Percentiles rank a stretch among this genome's conserved stretches.
phyloP scores from a whole-genome alignment of 1,284 basidiomycete genomes.

The Sanguinoderma infundibulare region DNA sequence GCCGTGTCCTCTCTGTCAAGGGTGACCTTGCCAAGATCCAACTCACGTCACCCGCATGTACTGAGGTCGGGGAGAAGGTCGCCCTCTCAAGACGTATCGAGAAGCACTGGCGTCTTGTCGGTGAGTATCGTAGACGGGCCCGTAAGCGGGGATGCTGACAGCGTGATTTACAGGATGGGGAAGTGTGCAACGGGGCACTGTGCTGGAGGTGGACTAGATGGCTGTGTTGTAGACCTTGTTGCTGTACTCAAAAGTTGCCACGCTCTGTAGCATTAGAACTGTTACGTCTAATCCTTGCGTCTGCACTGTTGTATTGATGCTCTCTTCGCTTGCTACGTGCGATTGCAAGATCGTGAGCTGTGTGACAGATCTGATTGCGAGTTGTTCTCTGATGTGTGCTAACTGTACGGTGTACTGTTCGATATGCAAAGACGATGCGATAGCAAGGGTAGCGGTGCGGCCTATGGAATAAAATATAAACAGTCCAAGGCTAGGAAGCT shows the following conservation, averaged over 20 bases:
- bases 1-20: slow-evolving; percentile 90
- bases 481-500: background rate
- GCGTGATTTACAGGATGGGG: slow-evolving; percentile 49
- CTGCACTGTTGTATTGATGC: slow-evolving; percentile 18
- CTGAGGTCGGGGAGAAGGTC: slow-evolving; percentile 95
- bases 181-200: slow-evolving; percentile 59
- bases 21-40: slow-evolving; percentile 93
- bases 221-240: slow-evolving; percentile 8
- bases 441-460: background rate
- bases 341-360: background rate
- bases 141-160: background rate
- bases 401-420: background rate
- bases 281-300: slow-evolving; percentile 13
- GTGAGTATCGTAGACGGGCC: slow-evolving; percentile 46
- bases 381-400: background rate
- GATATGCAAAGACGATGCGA: background rate
- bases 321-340: background rate
- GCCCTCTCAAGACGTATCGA: slow-evolving; percentile 92
- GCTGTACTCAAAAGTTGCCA: slow-evolving; percentile 17
- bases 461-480: background rate
- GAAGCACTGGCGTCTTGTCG: slow-evolving; percentile 95
- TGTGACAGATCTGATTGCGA: background rate
- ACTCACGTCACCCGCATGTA: slow-evolving; percentile 90
- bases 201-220: slow-evolving; percentile 53
- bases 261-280: slow-evolving; percentile 27